phyloP scores from a whole-genome alignment of 2,329 filamentous ascomycete genomes.

The Lecanoromycetidae sp. region DNA sequence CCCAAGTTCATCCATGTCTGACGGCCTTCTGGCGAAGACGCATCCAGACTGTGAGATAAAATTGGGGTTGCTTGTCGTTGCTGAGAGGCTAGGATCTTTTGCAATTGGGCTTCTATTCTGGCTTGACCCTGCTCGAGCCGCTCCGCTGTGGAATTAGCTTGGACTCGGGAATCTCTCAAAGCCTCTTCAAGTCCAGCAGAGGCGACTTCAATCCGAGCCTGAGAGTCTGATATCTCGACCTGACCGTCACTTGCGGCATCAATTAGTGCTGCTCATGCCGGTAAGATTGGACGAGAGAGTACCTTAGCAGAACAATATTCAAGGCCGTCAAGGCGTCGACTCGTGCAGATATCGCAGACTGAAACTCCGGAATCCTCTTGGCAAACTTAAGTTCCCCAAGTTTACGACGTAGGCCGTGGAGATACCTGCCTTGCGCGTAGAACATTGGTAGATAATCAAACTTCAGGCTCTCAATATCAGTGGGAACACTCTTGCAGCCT shows the following conservation, averaged over 20 bases:
- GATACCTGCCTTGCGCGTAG: too few species aligned
- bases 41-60: slow-evolving; percentile 7
- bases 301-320: not conserved
- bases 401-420: not conserved
- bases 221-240: not conserved
- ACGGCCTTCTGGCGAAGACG: slow-evolving; percentile 13
- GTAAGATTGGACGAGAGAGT: not conserved
- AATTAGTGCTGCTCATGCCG: too few species aligned
- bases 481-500: not conserved
- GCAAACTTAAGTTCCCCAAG: not conserved
- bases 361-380: not conserved
- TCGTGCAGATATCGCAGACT: not conserved
- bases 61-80: not conserved
- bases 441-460: too few species aligned
- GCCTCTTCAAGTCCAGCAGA: not conserved
- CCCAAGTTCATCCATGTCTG: slow-evolving; percentile 13
- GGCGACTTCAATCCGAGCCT: not conserved
- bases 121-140: not conserved
- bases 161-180: not conserved
- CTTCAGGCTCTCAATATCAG: not conserved
- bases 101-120: slow-evolving; percentile 1
- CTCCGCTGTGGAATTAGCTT: not conserved
- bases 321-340: not conserved
- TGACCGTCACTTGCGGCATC: not conserved
- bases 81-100: slow-evolving; percentile 4